A percentile compares a stretch with the other conserved stretches of the same genome.
Evolutionary conservation across 805 yeast genomes (phyloP).

Genomic region (Spathaspora girioi): DNA sequence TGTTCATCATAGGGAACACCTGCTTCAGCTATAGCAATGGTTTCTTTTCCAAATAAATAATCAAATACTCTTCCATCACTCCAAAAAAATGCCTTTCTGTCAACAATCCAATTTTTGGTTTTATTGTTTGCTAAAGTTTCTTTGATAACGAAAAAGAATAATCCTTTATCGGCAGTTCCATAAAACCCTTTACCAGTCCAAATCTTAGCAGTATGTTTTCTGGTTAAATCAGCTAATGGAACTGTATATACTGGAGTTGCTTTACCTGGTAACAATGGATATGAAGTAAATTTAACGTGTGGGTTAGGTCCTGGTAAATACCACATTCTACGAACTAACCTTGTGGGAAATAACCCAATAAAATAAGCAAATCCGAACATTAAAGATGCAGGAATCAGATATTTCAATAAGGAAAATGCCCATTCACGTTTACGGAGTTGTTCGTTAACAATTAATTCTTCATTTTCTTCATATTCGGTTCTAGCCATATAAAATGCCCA

Average conservation of each 20-base stretch:
- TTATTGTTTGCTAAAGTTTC: conserved; percentile 42
- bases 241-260: conserved; percentile 73
- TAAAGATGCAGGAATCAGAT: conserved; percentile 25
- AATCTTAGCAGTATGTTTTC: conserved; percentile 61
- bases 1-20: conserved; percentile 63
- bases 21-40: conserved; percentile 71
- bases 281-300: conserved; percentile 63
- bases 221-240: conserved; percentile 51
- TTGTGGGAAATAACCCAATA: conserved; percentile 51
- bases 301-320: conserved; percentile 61
- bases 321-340: conserved; percentile 73
- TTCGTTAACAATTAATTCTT: conserved; percentile 36
- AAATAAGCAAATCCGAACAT: conserved; percentile 27
- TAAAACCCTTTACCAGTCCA: conserved; percentile 89
- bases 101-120: conserved; percentile 68
- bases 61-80: conserved; percentile 88
- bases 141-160: conserved; percentile 69
- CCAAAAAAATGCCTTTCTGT: conserved; percentile 88
- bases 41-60: conserved; percentile 74
- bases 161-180: conserved; percentile 72
- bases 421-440: conserved; percentile 41
- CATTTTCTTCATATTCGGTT: conserved; percentile 51
- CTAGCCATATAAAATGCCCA: conserved; percentile 51
- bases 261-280: conserved; percentile 70
- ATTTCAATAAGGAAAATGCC: conserved; percentile 23